Percentiles rank a stretch among this genome's conserved stretches.
These are phyloP conservation scores for Taphrina communis DNA, from an alignment of 1,139 yeast species.

Conservation along the genomic window DNA sequence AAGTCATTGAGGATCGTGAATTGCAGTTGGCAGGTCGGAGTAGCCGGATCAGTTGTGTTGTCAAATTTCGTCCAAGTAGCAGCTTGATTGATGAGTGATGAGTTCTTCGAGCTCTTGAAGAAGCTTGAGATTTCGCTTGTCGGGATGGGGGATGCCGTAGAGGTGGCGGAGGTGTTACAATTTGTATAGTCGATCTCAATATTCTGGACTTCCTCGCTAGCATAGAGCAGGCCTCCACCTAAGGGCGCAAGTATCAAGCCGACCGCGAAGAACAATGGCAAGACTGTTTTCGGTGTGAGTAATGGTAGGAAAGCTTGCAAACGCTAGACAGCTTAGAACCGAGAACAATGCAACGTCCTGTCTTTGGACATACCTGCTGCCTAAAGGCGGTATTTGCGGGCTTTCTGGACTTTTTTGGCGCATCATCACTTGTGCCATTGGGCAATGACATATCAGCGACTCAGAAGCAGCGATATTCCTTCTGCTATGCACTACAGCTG, in stretches of 20 bases:
- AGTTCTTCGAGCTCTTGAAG: conserved; percentile 25
- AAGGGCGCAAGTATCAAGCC: conserved; percentile 88
- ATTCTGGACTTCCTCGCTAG: conserved; percentile 71
- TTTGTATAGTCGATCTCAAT: conserved; percentile 78
- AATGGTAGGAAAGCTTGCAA: conserved; percentile 70
- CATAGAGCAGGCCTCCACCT: conserved; percentile 88
- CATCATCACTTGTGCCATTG: conserved; percentile 18
- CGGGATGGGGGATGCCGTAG: conserved; percentile 64
- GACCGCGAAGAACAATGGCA: conserved; percentile 75
- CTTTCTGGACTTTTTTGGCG: conserved; percentile 39
- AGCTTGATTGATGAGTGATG: conserved; percentile 21
- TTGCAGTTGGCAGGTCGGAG: conserved; percentile 71
- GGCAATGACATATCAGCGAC: conserved; percentile 21
- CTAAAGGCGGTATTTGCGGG: conserved; percentile 42
- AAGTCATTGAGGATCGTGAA: conserved; percentile 77
- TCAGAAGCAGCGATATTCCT: neutral
- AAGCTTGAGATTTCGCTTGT: conserved; percentile 57
- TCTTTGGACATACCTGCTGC: conserved; percentile 29
- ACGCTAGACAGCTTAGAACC: conserved; percentile 48
- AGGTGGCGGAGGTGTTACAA: conserved; percentile 67
- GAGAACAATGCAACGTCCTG: neutral
- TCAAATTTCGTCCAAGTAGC: conserved; percentile 29
- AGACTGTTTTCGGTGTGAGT: conserved; percentile 84
- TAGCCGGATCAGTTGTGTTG: conserved; percentile 51
- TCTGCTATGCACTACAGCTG: neutral